Evolutionary conservation across 2,329 filamentous ascomycete genomes (phyloP).

Genomic region (Cephalotrichum gorgonifer): DNA sequence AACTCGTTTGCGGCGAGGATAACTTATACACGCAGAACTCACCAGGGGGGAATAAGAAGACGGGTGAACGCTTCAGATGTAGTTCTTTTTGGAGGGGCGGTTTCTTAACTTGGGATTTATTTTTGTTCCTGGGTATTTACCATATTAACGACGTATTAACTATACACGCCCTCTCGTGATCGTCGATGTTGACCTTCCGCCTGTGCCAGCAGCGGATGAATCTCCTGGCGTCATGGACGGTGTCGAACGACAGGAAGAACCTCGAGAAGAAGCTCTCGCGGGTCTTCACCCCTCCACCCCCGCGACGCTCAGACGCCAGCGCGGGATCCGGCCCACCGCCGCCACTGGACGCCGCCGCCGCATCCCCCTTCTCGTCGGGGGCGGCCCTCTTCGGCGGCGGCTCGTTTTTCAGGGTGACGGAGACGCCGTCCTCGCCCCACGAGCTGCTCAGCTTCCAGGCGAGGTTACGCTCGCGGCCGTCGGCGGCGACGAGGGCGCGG

Average conservation of each 20-base stretch:
- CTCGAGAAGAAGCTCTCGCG: constrained; percentile 2
- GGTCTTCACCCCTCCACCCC: background rate
- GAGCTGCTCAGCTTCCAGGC: constrained; percentile 11
- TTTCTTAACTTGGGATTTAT: background rate
- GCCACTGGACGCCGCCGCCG: background rate
- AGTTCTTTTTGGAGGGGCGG: background rate
- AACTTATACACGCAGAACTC: too few species aligned
- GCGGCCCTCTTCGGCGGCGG: background rate
- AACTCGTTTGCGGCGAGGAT: too few species aligned
- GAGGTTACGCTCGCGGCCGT: constrained; percentile 26
- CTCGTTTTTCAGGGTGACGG: constrained; percentile 3
- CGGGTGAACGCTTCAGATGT: too few species aligned
- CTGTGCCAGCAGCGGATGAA: constrained; percentile 32
- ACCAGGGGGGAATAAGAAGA: too few species aligned
- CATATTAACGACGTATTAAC: constrained; percentile 6
- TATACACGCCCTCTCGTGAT: constrained; percentile 5
- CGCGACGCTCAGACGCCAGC: background rate
- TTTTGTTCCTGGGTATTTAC: background rate
- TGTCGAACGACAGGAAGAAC: constrained; percentile 4
- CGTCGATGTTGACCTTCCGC: constrained; percentile 11
- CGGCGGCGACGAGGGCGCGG: constrained; percentile 25
- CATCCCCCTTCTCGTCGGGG: background rate
- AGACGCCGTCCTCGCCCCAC: constrained; percentile 8
- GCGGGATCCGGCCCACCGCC: background rate
- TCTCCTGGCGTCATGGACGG: constrained; percentile 13